A percentile compares a stretch with the other conserved stretches of the same genome.
These are phyloP conservation scores for Fusarium guadeloupense DNA, from an alignment of 2,329 filamentous ascomycete genomes.

Conservation along the genomic window DNA sequence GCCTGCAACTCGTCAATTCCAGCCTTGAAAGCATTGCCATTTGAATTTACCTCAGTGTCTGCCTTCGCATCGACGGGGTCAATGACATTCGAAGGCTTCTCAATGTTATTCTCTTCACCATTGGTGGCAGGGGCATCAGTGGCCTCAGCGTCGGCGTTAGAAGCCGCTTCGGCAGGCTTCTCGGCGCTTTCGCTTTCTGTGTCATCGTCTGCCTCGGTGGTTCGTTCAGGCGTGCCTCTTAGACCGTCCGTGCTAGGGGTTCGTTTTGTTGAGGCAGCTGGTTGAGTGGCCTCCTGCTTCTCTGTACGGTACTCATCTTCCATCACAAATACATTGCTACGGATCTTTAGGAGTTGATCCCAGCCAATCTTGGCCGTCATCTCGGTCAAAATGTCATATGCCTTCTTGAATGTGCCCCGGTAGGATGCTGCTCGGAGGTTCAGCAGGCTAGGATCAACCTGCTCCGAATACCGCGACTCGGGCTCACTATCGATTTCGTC, in stretches of 20 bases:
- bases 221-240: conserved; percentile 72
- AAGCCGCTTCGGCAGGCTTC: conserved; percentile 44
- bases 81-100: conserved; percentile 82
- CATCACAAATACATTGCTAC: conserved; percentile 99
- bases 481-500: conserved; percentile 97
- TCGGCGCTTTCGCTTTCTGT: conserved; percentile 47
- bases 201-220: conserved; percentile 58
- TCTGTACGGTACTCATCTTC: conserved; percentile 97
- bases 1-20: conserved; percentile 54
- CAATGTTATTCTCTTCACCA: conserved; percentile 61
- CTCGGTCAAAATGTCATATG: conserved; percentile 92
- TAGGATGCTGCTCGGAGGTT: conserved; percentile 89
- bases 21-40: background rate
- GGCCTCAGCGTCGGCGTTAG: conserved; percentile 33
- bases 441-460: conserved; percentile 85
- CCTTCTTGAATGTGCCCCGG: conserved; percentile 94
- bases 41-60: conserved; percentile 70
- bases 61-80: conserved; percentile 77
- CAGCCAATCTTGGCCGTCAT: conserved; percentile 97
- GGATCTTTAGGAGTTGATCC: conserved; percentile 93
- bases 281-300: conserved; percentile 69
- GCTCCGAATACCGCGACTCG: conserved; percentile 80
- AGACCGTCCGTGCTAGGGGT: conserved; percentile 84
- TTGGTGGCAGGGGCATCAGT: conserved; percentile 45
- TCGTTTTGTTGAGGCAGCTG: conserved; percentile 62